phyloP scores from a whole-genome alignment of 2,329 filamentous ascomycete genomes.

The Apiospora saccharicola region DNA sequence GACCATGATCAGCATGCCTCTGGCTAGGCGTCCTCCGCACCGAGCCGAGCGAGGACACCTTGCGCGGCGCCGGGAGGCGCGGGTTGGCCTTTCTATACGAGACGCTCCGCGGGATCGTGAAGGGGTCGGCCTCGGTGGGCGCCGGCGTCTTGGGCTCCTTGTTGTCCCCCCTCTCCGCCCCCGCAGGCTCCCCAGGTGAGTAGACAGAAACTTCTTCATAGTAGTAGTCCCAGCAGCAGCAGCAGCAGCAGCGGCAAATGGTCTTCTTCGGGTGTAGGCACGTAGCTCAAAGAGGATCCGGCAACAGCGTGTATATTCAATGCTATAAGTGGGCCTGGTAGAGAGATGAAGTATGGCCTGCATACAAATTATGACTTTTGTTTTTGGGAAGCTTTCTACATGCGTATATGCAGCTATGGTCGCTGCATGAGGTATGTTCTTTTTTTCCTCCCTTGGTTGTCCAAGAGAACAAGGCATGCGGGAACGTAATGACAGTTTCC shows the following conservation, averaged over 20 bases:
- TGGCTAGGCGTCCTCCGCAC: background rate
- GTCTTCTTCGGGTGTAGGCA: background rate
- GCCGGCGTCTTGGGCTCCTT: background rate
- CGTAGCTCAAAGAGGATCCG: background rate
- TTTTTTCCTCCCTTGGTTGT: background rate
- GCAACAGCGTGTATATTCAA: slow-evolving; percentile 1
- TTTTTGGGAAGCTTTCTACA: background rate
- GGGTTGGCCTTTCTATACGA: background rate
- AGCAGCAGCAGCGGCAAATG: background rate
- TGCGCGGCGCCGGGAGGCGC: background rate
- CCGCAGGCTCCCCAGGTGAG: background rate
- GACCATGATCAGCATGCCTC: too few relatives aligned
- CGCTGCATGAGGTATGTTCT: background rate
- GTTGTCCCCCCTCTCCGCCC: background rate
- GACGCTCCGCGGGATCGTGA: background rate
- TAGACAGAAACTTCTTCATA: background rate
- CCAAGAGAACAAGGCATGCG: background rate
- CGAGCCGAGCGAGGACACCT: background rate
- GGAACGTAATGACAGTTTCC: background rate
- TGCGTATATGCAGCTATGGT: background rate
- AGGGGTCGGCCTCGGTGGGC: background rate
- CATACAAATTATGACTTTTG: background rate
- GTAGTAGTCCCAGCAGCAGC: too few relatives aligned
- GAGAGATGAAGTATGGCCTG: background rate
- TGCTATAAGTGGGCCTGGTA: background rate